Conservation (phyloP, 441 rosid genomes). For the Capsella rubella region DNA sequence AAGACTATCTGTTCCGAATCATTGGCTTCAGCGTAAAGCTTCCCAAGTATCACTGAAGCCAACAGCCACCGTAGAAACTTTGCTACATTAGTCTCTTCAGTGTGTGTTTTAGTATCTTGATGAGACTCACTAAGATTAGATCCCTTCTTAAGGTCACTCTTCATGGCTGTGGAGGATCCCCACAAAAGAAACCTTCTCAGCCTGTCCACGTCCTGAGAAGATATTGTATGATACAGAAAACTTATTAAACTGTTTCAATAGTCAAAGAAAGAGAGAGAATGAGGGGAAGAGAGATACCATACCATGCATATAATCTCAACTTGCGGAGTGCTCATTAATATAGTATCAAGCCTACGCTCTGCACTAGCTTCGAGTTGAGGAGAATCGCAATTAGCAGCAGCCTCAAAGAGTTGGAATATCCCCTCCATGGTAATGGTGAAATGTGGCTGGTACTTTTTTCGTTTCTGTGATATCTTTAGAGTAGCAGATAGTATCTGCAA, state of each 20-base stretch:
- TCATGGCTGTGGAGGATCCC: slow-evolving; percentile 77
- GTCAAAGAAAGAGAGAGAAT: slow-evolving; percentile 37
- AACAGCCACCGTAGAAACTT: slow-evolving; percentile 87
- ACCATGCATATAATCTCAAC: slow-evolving; percentile 69
- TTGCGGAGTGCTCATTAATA: slow-evolving; percentile 79
- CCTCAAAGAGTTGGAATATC: slow-evolving; percentile 64
- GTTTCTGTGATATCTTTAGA: slow-evolving; percentile 72
- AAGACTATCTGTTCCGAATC: slow-evolving; percentile 41
- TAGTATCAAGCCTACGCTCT: slow-evolving; percentile 63
- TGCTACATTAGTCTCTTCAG: slow-evolving; percentile 59
- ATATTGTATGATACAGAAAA: slow-evolving; percentile 35
- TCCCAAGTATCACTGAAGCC: slow-evolving; percentile 77
- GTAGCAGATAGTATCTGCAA: slow-evolving; percentile 64
- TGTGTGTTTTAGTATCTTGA: slow-evolving; percentile 33
- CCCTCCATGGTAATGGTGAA: slow-evolving; percentile 72
- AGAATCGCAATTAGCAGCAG: slow-evolving; percentile 45
- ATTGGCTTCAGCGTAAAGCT: slow-evolving; percentile 51
- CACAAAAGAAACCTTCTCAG: slow-evolving; percentile 78
- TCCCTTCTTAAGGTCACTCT: slow-evolving; percentile 50
- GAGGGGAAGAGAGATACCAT: slow-evolving; percentile 57
- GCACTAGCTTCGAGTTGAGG: slow-evolving; percentile 49
- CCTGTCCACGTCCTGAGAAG: slow-evolving; percentile 67
- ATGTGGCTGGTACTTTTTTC: slow-evolving; percentile 79
- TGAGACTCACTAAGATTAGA: slow-evolving; percentile 41
- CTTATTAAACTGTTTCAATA: slow-evolving; percentile 22